Percentiles rank a stretch among this genome's conserved stretches.
phyloP scores from a whole-genome alignment of 768 basidiomycete species.

The Imleria badia region DNA sequence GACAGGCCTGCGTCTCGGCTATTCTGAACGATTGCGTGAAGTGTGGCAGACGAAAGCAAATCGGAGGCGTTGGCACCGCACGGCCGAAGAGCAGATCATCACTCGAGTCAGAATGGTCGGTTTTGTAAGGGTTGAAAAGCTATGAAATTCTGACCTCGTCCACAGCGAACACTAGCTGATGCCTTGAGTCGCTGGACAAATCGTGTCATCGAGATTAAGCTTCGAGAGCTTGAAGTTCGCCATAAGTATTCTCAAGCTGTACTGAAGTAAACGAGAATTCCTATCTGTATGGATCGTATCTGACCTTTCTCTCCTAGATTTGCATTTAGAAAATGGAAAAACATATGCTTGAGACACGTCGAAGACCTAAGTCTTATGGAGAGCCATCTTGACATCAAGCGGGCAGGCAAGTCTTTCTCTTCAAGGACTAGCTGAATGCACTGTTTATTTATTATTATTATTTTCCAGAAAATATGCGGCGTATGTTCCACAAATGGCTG shows the following conservation, averaged over 20 bases:
- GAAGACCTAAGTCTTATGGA: slow-evolving; percentile 80
- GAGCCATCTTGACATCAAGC: slow-evolving; percentile 77
- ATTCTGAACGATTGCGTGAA: slow-evolving; percentile 24
- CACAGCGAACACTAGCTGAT: slow-evolving; percentile 52
- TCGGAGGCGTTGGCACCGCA: slow-evolving; percentile 38
- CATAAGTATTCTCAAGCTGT: slow-evolving; percentile 44
- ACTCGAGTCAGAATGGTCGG: slow-evolving; percentile 42
- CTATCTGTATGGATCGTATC: slow-evolving; percentile 12
- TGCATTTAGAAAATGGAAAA: slow-evolving; percentile 71
- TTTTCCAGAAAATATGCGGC: slow-evolving; percentile 59
- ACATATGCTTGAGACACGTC: slow-evolving; percentile 55
- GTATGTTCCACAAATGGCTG: slow-evolving; percentile 72
- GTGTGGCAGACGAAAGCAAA: slow-evolving; percentile 48
- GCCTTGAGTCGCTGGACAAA: slow-evolving; percentile 65
- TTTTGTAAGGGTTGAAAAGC: background rate
- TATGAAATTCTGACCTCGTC: slow-evolving; percentile 1
- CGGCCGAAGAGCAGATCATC: slow-evolving; percentile 44
- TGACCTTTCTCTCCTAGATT: slow-evolving; percentile 37
- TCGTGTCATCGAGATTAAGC: slow-evolving; percentile 70
- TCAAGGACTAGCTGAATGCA: background rate
- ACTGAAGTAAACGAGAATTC: slow-evolving; percentile 33
- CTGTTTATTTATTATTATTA: background rate
- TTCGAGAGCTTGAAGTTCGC: slow-evolving; percentile 63
- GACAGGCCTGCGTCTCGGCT: background rate
- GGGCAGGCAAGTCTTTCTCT: slow-evolving; percentile 54